These are phyloP conservation scores for Kodamaea sp. DNA, from an alignment of 1,139 yeast genomes.

Conservation along the genomic window DNA sequence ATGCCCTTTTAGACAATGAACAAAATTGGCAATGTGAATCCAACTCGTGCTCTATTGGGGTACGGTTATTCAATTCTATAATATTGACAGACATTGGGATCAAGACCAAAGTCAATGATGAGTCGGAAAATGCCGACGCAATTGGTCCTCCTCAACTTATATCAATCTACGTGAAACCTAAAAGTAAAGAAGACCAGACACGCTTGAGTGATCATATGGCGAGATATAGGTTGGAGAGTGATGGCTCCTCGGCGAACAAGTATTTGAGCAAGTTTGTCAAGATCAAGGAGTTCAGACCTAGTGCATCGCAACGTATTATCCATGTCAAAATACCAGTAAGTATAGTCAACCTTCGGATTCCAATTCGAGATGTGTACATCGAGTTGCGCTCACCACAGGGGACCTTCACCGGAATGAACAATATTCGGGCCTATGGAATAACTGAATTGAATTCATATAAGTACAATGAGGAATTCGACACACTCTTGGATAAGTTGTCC, in stretches of 20 bases:
- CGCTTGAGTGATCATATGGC: slow-evolving; percentile 20
- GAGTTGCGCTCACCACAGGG: slow-evolving; percentile 25
- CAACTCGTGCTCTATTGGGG: slow-evolving; percentile 34
- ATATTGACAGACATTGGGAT: slow-evolving; percentile 40
- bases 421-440: slow-evolving; percentile 42
- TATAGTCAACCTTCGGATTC: slow-evolving; percentile 35
- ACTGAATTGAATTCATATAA: slow-evolving; percentile 33
- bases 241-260: slow-evolving; percentile 15
- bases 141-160: slow-evolving; percentile 15
- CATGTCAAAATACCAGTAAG: slow-evolving; percentile 39
- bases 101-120: slow-evolving; percentile 17
- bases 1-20: slow-evolving; percentile 38
- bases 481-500: slow-evolving; percentile 8
- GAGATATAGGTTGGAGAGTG: slow-evolving; percentile 15
- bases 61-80: slow-evolving; percentile 34
- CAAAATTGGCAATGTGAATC: slow-evolving; percentile 37
- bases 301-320: slow-evolving; percentile 18
- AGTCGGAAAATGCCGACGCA: slow-evolving; percentile 9
- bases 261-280: slow-evolving; percentile 36
- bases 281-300: slow-evolving; percentile 25
- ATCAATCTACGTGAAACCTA: slow-evolving; percentile 36
- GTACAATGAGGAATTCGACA: slow-evolving; percentile 26
- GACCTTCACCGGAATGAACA: slow-evolving; percentile 26
- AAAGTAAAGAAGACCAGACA: slow-evolving; percentile 16
- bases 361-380: slow-evolving; percentile 37